Conservation (phyloP, 2,329 filamentous ascomycete genomes). For the Fusarium ambrosium region DNA sequence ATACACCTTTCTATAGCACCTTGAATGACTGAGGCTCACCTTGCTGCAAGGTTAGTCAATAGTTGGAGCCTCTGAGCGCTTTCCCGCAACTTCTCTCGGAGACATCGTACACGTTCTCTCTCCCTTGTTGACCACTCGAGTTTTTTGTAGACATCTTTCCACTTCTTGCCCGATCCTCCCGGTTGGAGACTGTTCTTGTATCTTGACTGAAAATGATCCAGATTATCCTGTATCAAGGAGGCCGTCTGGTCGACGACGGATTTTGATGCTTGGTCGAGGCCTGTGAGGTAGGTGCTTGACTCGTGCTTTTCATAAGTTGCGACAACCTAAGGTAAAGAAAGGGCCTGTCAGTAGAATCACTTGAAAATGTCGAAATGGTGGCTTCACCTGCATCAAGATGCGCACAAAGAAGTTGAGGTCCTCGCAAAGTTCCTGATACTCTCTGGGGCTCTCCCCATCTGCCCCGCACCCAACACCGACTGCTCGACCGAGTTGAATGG, state of each 20-base stretch:
- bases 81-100: neutral
- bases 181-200: neutral
- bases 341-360: too few species aligned
- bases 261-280: neutral
- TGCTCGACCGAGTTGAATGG: neutral
- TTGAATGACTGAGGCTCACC: neutral
- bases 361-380: neutral
- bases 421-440: neutral
- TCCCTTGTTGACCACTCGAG: neutral
- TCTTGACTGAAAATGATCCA: neutral
- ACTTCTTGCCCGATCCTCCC: neutral
- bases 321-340: neutral
- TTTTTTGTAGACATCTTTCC: neutral
- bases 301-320: neutral
- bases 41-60: neutral
- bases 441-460: neutral
- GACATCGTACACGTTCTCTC: neutral
- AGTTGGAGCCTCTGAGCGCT: neutral
- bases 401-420: neutral
- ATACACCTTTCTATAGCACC: accelerated
- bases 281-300: neutral
- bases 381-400: neutral
- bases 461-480: neutral
- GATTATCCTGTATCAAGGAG: neutral
- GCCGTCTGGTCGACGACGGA: neutral